A percentile compares a stretch with the other conserved stretches of the same genome.
Evolutionary conservation across 768 basidiomycete species (phyloP).

Genomic region (Leccinum barrowsii): DNA sequence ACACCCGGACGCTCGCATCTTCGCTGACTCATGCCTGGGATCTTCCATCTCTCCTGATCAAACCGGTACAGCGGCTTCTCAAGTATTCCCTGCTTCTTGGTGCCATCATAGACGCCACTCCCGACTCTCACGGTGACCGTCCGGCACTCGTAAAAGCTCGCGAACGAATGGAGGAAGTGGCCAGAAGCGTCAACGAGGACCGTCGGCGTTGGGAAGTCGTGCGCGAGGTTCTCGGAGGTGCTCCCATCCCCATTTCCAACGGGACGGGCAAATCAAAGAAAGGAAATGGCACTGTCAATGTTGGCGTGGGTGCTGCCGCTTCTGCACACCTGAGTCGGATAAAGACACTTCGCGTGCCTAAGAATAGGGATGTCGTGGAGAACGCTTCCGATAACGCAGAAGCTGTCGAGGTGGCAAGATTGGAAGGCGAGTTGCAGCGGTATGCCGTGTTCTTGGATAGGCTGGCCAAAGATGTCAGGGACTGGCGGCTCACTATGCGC

Average conservation of each 20-base stretch:
- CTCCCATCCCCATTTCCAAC: constrained; percentile 34
- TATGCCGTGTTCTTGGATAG: constrained; percentile 57
- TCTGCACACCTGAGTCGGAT: constrained; percentile 60
- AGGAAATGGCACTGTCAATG: constrained; percentile 38
- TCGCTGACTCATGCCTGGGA: constrained; percentile 88
- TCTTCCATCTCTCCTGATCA: constrained; percentile 89
- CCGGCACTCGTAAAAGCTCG: constrained; percentile 27
- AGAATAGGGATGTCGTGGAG: constrained; percentile 30
- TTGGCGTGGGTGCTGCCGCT: constrained; percentile 45
- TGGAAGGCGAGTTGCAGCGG: constrained; percentile 55
- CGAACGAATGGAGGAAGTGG: constrained; percentile 63
- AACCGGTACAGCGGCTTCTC: constrained; percentile 93
- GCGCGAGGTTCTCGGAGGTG: constrained; percentile 59
- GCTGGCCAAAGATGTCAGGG: constrained; percentile 58
- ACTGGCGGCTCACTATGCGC: constrained; percentile 57
- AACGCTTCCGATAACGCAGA: constrained; percentile 36
- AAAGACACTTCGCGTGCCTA: constrained; percentile 44
- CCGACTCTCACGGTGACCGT: constrained; percentile 65
- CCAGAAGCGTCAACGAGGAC: constrained; percentile 75
- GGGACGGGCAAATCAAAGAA: constrained; percentile 38
- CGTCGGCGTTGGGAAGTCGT: constrained; percentile 75
- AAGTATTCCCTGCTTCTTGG: constrained; percentile 88
- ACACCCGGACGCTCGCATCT: constrained; percentile 63
- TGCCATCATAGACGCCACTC: constrained; percentile 73
- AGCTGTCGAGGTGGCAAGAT: constrained; percentile 47